A percentile compares a stretch with the other conserved stretches of the same genome.
These are phyloP conservation scores for Pyricularia grisea DNA, from an alignment of 2,329 filamentous ascomycete genomes.

Conservation along the genomic window DNA sequence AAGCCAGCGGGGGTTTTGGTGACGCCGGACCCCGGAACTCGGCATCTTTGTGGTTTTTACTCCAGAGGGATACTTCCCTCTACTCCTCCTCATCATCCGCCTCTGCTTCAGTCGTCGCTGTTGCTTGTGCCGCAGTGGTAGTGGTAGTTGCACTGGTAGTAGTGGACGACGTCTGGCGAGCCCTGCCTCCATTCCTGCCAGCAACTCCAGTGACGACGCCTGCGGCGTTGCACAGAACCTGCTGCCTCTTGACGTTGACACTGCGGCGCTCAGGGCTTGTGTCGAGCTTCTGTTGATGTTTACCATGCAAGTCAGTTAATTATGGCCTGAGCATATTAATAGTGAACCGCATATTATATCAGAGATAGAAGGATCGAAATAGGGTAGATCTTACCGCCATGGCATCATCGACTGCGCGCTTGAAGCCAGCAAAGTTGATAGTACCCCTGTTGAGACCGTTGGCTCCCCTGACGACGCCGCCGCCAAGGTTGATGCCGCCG, in stretches of 20 bases:
- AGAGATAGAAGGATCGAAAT: not conserved
- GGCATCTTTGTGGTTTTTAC: not conserved
- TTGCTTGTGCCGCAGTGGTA: not conserved
- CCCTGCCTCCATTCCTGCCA: not conserved
- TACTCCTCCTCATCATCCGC: not conserved
- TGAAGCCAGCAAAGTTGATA: constrained; percentile 15
- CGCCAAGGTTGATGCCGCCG: constrained; percentile 14
- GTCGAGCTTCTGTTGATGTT: constrained; percentile 8
- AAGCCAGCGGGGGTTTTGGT: not conserved
- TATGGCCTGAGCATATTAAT: not conserved
- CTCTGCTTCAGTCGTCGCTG: not conserved
- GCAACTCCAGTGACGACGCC: constrained; percentile 1
- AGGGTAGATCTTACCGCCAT: constrained; percentile 12
- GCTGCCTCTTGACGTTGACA: constrained; percentile 15
- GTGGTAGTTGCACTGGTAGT: not conserved
- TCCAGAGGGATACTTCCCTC: no score
- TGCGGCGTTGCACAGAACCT: constrained; percentile 5
- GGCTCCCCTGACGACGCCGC: constrained; percentile 8
- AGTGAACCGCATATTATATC: not conserved
- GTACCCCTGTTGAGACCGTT: not conserved
- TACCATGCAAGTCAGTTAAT: not conserved
- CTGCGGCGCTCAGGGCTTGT: constrained; percentile 15
- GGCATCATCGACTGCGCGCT: constrained; percentile 16
- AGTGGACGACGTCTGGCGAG: not conserved
- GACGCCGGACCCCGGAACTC: not conserved